phyloP scores from a whole-genome alignment of 2,329 filamentous ascomycete species.

The Aureobasidium sp. region DNA sequence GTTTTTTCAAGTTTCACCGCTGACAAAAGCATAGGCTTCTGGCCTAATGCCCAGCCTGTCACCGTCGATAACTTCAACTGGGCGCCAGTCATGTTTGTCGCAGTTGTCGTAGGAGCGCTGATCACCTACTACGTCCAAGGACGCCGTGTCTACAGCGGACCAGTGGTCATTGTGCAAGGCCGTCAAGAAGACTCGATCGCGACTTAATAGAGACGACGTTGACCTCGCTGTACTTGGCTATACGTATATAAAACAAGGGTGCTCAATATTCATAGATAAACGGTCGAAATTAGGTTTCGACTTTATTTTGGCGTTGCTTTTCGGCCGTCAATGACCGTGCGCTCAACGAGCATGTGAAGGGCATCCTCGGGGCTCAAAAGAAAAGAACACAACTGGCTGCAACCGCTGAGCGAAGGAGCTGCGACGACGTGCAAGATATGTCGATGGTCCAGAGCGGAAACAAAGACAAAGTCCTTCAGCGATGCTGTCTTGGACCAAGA shows the following conservation, averaged over 20 bases:
- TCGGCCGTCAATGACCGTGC: neutral
- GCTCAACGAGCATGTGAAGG: constrained; percentile 9
- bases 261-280: constrained; percentile 6
- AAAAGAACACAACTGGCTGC: neutral
- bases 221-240: neutral
- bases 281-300: constrained; percentile 8
- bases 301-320: neutral
- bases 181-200: neutral
- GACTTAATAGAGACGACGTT: neutral
- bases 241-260: constrained; percentile 5
- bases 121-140: constrained; percentile 28
- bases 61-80: constrained; percentile 28
- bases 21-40: neutral
- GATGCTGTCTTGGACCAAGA: neutral
- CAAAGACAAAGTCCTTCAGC: neutral
- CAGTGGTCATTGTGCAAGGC: constrained; percentile 9
- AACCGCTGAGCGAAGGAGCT: constrained; percentile 1
- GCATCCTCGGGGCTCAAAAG: neutral
- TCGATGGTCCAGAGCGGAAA: neutral
- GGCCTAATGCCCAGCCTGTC: constrained; percentile 9
- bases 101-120: constrained; percentile 23
- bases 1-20: neutral
- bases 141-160: constrained; percentile 27
- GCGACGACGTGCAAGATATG: neutral
- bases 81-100: constrained; percentile 31